Percentiles rank a stretch among this genome's conserved stretches.
Conservation (phyloP, 495 filamentous ascomycete genomes). For the Podospora fimiseda region DNA sequence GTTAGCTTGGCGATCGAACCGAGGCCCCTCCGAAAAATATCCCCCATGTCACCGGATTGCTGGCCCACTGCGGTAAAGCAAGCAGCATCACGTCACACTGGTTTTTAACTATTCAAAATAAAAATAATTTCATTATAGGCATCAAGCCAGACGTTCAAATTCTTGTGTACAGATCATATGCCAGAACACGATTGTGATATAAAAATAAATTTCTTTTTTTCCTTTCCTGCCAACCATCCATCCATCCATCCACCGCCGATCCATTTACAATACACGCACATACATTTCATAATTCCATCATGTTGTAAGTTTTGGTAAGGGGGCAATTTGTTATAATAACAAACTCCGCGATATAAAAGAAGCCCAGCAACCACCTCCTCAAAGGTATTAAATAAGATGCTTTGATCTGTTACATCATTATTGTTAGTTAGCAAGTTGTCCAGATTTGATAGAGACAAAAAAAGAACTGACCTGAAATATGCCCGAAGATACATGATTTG, state of each 20-base stretch:
- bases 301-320: no score
- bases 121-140: neutral
- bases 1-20: constrained; percentile 1
- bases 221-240: neutral
- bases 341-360: constrained; percentile 22
- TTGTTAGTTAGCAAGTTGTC: constrained; percentile 2
- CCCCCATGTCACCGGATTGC: no score
- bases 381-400: constrained; percentile 14
- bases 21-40: neutral
- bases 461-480: constrained; percentile 70
- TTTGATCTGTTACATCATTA: constrained; percentile 8
- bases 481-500: constrained; percentile 95
- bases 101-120: no score
- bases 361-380: neutral
- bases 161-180: no score
- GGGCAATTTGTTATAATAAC: no score
- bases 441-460: neutral
- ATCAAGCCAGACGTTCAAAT: no score
- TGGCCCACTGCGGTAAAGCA: neutral
- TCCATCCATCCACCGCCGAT: neutral
- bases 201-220: neutral
- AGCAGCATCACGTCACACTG: no score
- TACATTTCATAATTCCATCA: neutral
- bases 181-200: no score
- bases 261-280: neutral